Evolutionary conservation across 176 grass and related monocot species (phyloP).

Genomic region (Guadua angustifolia): DNA sequence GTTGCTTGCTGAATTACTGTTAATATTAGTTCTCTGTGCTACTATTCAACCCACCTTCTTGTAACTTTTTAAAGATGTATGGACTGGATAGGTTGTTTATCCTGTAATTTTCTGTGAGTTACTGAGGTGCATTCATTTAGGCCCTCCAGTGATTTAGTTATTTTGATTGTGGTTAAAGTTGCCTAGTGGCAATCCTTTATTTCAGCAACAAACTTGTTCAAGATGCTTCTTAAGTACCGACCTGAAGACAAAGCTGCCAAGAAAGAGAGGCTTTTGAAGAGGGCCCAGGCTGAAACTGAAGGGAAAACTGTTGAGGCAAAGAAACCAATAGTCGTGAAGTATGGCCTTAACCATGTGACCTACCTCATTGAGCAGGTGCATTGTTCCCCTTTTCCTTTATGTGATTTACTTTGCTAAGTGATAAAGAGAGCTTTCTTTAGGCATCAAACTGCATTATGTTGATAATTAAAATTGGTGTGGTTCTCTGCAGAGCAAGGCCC

Average conservation of each 20-base stretch:
- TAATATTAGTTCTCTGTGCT: neutral
- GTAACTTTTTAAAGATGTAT: neutral
- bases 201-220: constrained; percentile 64
- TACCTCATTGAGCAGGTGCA: constrained; percentile 68
- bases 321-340: constrained; percentile 74
- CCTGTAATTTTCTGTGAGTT: neutral
- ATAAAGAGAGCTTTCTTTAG: neutral
- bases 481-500: constrained; percentile 60
- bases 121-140: neutral
- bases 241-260: constrained; percentile 66
- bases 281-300: constrained; percentile 59
- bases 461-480: neutral
- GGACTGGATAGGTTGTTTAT: neutral
- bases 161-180: constrained; percentile 12
- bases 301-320: constrained; percentile 65
- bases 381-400: neutral
- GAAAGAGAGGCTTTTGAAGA: constrained; percentile 68
- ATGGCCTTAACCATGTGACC: constrained; percentile 73
- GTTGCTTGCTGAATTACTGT: neutral
- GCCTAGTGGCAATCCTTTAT: neutral
- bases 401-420: neutral
- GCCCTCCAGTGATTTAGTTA: neutral
- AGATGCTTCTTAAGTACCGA: constrained; percentile 70
- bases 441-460: neutral
- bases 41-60: neutral